Percentiles rank a stretch among this genome's conserved stretches.
phyloP scores from a whole-genome alignment of 2,329 filamentous ascomycete genomes.

The Ophiostoma populinum region DNA sequence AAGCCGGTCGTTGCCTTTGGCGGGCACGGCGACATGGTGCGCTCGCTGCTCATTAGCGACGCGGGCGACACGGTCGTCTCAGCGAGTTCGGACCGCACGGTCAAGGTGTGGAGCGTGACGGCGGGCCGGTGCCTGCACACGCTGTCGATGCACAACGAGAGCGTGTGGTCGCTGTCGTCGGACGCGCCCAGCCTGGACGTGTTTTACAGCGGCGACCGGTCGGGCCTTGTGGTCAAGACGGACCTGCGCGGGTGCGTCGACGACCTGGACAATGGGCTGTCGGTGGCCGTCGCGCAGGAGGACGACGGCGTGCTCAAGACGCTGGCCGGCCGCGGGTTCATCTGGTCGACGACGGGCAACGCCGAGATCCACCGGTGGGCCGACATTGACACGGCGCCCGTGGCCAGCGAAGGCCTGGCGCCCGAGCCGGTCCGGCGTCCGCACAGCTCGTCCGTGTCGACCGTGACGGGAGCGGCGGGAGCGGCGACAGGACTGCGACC shows the following conservation, averaged over 20 bases:
- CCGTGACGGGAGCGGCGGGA: conserved; percentile 18
- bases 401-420: neutral
- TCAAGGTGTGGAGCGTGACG: conserved; percentile 95
- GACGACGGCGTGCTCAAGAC: conserved; percentile 63
- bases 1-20: conserved; percentile 92
- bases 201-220: conserved; percentile 90
- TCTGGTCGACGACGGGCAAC: conserved; percentile 81
- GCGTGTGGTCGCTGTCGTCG: conserved; percentile 90
- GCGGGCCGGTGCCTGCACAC: conserved; percentile 95
- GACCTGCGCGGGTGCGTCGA: conserved; percentile 59
- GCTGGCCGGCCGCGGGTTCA: conserved; percentile 51
- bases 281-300: conserved; percentile 81
- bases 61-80: conserved; percentile 84
- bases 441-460: conserved; percentile 16
- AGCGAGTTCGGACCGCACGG: conserved; percentile 85
- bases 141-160: conserved; percentile 96
- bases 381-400: conserved; percentile 56
- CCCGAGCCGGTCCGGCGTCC: conserved; percentile 8
- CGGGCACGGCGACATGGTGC: conserved; percentile 86
- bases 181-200: conserved; percentile 69
- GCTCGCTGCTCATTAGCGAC: conserved; percentile 77
- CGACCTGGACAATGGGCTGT: conserved; percentile 64
- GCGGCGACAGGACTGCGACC: conserved; percentile 8
- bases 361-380: conserved; percentile 88
- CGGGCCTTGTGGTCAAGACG: conserved; percentile 88